Evolutionary conservation across 306 rosid species (phyloP), one percentile per base, ranked within the genome.

Genomic region (Acacia confusa): DNA sequence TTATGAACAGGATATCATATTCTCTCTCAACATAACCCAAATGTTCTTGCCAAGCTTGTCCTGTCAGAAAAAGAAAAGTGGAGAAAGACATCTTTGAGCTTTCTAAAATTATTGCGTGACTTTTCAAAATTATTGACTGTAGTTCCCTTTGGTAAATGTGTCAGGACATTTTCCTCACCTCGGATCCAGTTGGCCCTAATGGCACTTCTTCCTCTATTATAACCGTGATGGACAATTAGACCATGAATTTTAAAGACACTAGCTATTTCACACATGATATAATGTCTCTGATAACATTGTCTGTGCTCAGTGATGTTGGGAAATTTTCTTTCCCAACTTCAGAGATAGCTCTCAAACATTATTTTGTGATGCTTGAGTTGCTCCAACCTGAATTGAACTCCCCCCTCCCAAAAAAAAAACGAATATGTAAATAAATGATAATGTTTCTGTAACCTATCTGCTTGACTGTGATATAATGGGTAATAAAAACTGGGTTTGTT

Each of bases 401-500:
- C 40, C 40, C 38, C 40, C 40, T 36, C 40, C 40, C 8, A 6
- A 4, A 34, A 34, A 34, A 34, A 34, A 34, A 34, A 36, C 6
- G 40, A 36, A 36, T 36, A 5, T 36, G 40, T 36, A 36, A 36
- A 36, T 36, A 36, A 6, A 36, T 0, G 6, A 0, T 6, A 47
- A 0, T 47, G 52, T 47, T 45, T 47, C 5, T 47, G 19, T 47
- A 47, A 47, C 52, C 14, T 45, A 13, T 47, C 5, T 47, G 52
- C 17, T 47, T 47, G 5, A 47, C 4, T 47, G 52, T 47, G 52
- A 13, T 47, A 47, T 47, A 47, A 43, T 60, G 64, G 70, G 55
- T n/a, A 72, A 24, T 27, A 24, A 34, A 75, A 67, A 78, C 63
- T 73, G 38, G 73, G 67, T 64, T 52, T 41, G 12, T 78, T 20